A percentile compares a stretch with the other conserved stretches of the same genome.
Conservation (phyloP, 2,329 filamentous ascomycete genomes). For the Peltaster fructicola region DNA sequence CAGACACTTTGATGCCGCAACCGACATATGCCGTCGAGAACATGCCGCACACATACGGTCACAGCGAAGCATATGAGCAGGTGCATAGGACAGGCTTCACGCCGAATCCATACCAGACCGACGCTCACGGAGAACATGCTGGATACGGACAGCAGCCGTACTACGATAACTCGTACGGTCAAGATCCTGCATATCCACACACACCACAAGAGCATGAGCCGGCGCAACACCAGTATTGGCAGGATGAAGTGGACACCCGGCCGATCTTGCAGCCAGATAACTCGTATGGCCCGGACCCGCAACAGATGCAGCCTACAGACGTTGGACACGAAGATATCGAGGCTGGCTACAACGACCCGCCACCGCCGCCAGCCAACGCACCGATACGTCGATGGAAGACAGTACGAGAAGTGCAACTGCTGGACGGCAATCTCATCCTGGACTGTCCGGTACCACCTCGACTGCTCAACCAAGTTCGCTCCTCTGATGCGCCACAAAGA, state of each 20-base stretch:
- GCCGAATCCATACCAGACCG: conserved; percentile 23
- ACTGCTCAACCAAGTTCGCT: conserved; percentile 70
- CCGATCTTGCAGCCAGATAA: conserved; percentile 57
- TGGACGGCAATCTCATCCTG: conserved; percentile 88
- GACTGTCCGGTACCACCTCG: conserved; percentile 89
- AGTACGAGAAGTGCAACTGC: conserved; percentile 87
- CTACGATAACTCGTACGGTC: conserved; percentile 64
- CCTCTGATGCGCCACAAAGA: conserved; percentile 61
- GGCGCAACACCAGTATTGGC: conserved; percentile 35
- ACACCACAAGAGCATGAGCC: conserved; percentile 7
- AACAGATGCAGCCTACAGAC: conserved; percentile 21
- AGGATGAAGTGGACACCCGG: conserved; percentile 49
- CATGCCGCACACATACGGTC: conserved; percentile 44
- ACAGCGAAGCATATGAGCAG: conserved; percentile 42
- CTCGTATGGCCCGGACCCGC: conserved; percentile 43
- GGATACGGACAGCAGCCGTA: conserved; percentile 61
- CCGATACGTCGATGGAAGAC: conserved; percentile 88
- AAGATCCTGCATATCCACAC: conserved; percentile 28
- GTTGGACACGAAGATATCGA: conserved; percentile 22
- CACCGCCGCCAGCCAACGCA: conserved; percentile 35
- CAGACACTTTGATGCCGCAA: conserved; percentile 66
- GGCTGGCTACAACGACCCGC: conserved; percentile 23
- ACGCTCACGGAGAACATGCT: conserved; percentile 25
- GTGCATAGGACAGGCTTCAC: conserved; percentile 26
- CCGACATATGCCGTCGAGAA: conserved; percentile 65